Percentiles rank a stretch among this genome's conserved stretches.
Evolutionary conservation across 169 alveolate species (phyloP).

Genomic region (Eimeria necatrix): DNA sequence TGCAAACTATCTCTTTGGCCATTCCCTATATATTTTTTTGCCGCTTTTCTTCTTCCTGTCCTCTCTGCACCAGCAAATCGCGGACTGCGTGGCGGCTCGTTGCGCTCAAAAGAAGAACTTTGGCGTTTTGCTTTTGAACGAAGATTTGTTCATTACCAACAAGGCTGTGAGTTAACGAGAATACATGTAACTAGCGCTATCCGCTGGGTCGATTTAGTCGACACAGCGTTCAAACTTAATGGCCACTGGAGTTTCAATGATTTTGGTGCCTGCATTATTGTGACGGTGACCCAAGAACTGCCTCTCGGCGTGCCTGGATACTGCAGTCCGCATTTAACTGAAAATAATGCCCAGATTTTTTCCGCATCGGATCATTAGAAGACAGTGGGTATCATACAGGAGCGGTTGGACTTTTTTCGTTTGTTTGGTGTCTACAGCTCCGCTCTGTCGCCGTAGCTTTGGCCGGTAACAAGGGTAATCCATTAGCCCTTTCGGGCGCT

Average conservation of each 20-base stretch:
- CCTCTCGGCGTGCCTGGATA: too few species aligned
- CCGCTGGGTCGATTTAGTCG: too few species aligned
- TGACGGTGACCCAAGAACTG: too few species aligned
- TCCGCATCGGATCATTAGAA: too few species aligned
- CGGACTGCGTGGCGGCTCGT: conserved; percentile 91
- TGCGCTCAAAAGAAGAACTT: conserved; percentile 90
- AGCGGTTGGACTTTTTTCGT: neutral
- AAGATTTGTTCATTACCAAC: conserved; percentile 60
- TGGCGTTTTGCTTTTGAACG: conserved; percentile 90
- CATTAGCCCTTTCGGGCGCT: conserved; percentile 23
- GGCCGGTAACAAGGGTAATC: neutral
- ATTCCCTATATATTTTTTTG: neutral
- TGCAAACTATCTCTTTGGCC: neutral
- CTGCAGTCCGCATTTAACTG: too few species aligned
- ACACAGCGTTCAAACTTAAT: neutral
- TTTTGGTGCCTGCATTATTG: neutral
- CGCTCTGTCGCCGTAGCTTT: neutral
- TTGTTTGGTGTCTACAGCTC: neutral
- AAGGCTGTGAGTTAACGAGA: neutral
- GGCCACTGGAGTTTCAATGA: neutral
- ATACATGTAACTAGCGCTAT: neutral
- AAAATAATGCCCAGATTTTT: too few species aligned
- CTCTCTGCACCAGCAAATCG: conserved; percentile 83
- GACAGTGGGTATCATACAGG: neutral
- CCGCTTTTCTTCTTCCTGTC: neutral